phyloP scores from a whole-genome alignment of 108 stramenopile genomes.

The Nitzschia inconspicua region DNA sequence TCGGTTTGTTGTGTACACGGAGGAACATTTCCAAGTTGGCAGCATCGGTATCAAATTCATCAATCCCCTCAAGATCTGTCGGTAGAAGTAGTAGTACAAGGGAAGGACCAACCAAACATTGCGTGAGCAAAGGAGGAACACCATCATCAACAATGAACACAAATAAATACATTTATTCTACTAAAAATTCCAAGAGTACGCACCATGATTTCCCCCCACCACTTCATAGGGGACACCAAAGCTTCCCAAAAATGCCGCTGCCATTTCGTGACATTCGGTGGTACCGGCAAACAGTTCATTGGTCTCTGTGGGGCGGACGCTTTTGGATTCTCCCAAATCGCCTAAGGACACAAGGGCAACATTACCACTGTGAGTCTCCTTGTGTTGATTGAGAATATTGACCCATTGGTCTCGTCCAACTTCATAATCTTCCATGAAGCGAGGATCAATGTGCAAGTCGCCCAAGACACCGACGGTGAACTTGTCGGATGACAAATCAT shows the following conservation, averaged over 20 bases:
- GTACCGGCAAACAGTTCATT: conserved; percentile 41
- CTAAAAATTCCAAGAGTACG: too few relatives aligned
- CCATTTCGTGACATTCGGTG: conserved; percentile 26
- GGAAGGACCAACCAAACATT: too few relatives aligned
- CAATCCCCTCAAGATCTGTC: conserved; percentile 94
- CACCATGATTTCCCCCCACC: too few relatives aligned
- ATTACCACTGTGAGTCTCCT: conserved; percentile 48
- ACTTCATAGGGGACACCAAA: conserved; percentile 41
- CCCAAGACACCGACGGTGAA: conserved; percentile 60
- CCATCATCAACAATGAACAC: too few relatives aligned
- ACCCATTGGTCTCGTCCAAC: conserved; percentile 40
- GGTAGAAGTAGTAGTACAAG: too few relatives aligned
- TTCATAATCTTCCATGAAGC: conserved; percentile 72
- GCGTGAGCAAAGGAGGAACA: too few relatives aligned
- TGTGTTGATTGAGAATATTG: conserved; percentile 56
- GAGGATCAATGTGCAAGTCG: conserved; percentile 83
- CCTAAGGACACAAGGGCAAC: conserved; percentile 37
- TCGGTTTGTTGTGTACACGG: conserved; percentile 53
- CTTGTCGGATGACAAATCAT: not conserved
- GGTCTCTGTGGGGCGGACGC: conserved; percentile 9
- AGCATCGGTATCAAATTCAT: conserved; percentile 87
- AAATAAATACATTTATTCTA: too few relatives aligned
- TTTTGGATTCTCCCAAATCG: conserved; percentile 39
- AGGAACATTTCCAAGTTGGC: conserved; percentile 80
- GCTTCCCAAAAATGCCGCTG: conserved; percentile 27